phyloP scores from a whole-genome alignment of 768 basidiomycete genomes.

The Galerina marginata region DNA sequence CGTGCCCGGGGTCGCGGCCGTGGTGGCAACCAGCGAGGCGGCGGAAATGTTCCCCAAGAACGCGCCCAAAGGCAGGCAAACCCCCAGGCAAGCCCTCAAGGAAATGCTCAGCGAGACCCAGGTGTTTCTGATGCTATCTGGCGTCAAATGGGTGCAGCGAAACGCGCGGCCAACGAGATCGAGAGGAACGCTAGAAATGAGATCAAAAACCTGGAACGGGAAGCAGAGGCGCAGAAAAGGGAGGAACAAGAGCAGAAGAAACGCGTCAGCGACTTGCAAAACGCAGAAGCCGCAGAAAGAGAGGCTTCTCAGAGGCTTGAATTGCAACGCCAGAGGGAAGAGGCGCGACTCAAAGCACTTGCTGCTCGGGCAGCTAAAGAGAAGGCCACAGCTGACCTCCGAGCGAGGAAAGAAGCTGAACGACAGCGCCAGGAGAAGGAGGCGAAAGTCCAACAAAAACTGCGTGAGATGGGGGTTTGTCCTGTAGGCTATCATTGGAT shows the following conservation, averaged over 20 bases:
- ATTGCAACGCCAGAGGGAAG: constrained; percentile 10
- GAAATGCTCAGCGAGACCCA: background rate
- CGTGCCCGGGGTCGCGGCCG: background rate
- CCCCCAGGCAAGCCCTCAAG: background rate
- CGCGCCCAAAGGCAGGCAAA: background rate
- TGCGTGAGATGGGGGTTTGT: constrained; percentile 46
- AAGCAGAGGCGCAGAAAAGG: constrained; percentile 1
- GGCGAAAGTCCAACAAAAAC: constrained; percentile 42
- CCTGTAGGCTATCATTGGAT: background rate
- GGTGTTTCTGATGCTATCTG: constrained; percentile 15
- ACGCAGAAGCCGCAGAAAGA: constrained; percentile 3
- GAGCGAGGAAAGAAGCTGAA: constrained; percentile 7
- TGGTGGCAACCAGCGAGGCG: background rate
- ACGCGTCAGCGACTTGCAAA: background rate
- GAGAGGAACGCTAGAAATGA: constrained; percentile 5
- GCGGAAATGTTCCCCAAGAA: background rate
- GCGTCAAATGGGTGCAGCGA: constrained; percentile 3
- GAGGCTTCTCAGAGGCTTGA: constrained; percentile 6
- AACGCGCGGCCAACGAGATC: background rate
- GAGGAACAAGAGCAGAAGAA: constrained; percentile 9
- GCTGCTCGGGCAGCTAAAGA: constrained; percentile 18
- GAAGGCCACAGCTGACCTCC: background rate
- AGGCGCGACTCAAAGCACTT: constrained; percentile 1
- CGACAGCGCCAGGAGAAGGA: constrained; percentile 23
- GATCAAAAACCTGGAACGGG: background rate